Evolutionary conservation across 805 yeast species (phyloP).

Genomic region (Pichia membranifaciens): DNA sequence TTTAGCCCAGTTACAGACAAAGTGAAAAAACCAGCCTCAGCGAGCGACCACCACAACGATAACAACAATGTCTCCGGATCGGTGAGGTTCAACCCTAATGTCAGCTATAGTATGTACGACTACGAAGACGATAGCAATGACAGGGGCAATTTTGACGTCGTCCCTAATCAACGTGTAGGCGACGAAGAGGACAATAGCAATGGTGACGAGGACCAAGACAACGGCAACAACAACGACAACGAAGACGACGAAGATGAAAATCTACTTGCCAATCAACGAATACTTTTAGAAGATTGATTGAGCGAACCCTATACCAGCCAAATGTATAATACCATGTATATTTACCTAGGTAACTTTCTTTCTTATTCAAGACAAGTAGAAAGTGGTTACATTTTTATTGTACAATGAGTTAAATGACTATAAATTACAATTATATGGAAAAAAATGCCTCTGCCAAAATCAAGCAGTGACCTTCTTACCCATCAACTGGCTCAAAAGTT

Average conservation of each 20-base stretch:
- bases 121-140: background rate
- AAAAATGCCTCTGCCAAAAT: background rate
- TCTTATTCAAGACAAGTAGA: background rate
- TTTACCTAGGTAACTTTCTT: background rate
- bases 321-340: background rate
- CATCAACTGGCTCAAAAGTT: conserved; percentile 77
- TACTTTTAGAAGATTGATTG: conserved; percentile 1
- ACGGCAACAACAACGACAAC: no score
- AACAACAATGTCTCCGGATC: background rate
- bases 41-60: background rate
- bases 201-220: conserved; percentile 4
- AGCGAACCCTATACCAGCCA: background rate
- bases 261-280: conserved; percentile 6
- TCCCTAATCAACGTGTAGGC: background rate
- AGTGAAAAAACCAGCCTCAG: no score
- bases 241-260: conserved; percentile 5
- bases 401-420: background rate
- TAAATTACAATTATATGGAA: background rate
- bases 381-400: background rate
- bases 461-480: conserved; percentile 42
- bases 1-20: background rate
- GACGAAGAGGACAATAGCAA: background rate
- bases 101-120: conserved; percentile 24
- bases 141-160: background rate
- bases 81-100: conserved; percentile 29